Evolutionary conservation across 768 basidiomycete species (phyloP).

Genomic region (Lactarius hatsudake): DNA sequence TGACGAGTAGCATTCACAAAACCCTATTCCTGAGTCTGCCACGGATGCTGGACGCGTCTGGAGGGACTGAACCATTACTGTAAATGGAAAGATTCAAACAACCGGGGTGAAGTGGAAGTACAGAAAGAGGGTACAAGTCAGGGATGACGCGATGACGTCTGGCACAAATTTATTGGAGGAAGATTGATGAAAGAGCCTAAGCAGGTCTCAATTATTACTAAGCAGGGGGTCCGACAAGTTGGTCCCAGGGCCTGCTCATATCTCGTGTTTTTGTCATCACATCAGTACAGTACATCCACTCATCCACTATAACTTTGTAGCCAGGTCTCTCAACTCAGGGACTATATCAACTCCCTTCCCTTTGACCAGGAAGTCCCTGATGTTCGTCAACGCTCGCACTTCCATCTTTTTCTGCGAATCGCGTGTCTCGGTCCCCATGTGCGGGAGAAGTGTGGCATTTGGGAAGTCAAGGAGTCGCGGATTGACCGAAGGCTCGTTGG

Average conservation of each 20-base stretch:
- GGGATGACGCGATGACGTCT: background rate
- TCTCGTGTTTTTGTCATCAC: background rate
- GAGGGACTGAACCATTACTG: constrained; percentile 20
- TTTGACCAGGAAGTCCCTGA: constrained; percentile 63
- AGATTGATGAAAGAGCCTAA: background rate
- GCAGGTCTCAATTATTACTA: background rate
- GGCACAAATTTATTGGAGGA: background rate
- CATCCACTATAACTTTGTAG: constrained; percentile 16
- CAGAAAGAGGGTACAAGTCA: background rate
- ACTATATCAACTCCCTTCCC: constrained; percentile 70
- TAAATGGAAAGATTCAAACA: background rate
- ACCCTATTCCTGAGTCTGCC: constrained; percentile 17
- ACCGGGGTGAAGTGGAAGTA: no score
- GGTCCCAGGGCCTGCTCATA: background rate
- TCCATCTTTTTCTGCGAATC: constrained; percentile 84
- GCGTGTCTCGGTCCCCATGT: constrained; percentile 87
- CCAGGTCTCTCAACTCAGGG: constrained; percentile 43
- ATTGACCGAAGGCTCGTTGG: constrained; percentile 79
- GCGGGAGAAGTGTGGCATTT: constrained; percentile 82
- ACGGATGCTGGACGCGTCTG: constrained; percentile 22
- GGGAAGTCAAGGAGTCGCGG: constrained; percentile 77
- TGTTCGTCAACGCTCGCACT: constrained; percentile 74
- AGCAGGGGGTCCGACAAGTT: background rate
- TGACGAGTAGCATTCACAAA: constrained; percentile 6
- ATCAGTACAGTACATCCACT: no score